Conservation (phyloP, 1,284 basidiomycete species). For the Polyporus tsugae region DNA sequence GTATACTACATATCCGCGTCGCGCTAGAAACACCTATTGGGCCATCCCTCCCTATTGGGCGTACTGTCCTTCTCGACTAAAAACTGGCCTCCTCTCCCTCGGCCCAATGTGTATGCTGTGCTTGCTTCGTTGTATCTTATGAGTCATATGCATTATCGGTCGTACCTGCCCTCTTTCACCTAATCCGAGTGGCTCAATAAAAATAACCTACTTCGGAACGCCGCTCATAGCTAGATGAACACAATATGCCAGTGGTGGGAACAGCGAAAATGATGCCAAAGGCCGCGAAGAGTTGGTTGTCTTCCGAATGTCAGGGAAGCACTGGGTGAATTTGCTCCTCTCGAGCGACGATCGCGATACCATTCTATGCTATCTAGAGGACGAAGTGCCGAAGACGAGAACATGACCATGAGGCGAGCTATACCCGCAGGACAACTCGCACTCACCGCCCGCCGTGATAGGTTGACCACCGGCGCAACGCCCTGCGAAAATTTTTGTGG, state of each 20-base stretch:
- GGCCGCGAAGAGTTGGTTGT: background rate
- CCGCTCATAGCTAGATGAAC: background rate
- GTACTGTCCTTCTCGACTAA: background rate
- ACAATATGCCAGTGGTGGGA: background rate
- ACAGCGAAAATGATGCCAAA: background rate
- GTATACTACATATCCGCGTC: background rate
- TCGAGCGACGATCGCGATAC: background rate
- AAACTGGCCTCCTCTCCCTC: background rate
- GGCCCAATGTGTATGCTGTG: background rate
- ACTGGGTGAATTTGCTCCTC: background rate
- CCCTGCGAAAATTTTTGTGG: background rate
- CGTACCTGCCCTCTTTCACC: background rate
- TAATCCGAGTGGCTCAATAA: background rate
- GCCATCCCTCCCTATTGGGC: background rate
- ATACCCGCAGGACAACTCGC: background rate
- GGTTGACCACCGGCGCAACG: background rate
- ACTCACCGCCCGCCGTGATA: background rate
- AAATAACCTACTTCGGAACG: background rate
- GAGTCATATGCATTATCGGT: background rate
- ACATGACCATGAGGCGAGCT: background rate
- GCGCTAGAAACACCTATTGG: background rate
- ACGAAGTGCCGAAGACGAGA: background rate
- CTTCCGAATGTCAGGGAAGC: background rate
- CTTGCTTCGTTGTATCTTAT: background rate
- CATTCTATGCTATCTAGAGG: background rate